Conservation (phyloP, 345 rosid genomes). For the Draba incana region DNA sequence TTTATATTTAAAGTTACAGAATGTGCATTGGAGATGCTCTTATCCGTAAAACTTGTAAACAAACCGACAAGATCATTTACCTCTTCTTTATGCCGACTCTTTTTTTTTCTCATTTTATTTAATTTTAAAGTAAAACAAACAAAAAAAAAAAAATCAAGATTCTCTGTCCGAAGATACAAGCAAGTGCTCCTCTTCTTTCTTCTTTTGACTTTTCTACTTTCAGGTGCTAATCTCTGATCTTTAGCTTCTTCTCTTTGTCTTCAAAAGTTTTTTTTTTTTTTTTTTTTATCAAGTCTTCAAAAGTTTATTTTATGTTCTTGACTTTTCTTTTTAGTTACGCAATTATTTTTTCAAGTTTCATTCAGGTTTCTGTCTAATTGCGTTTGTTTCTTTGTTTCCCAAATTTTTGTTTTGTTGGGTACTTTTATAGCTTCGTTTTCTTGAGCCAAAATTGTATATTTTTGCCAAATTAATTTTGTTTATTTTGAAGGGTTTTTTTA, state of each 20-base stretch:
- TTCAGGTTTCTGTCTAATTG: neutral
- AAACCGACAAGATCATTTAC: no score
- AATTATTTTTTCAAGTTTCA: neutral
- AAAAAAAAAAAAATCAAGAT: neutral
- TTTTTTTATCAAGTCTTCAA: no score
- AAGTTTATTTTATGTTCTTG: neutral
- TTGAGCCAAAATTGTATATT: neutral
- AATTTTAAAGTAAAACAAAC: neutral
- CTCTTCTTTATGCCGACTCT: no score
- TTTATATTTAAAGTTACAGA: no score
- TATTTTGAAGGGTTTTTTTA: neutral
- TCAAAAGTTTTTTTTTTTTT: neutral
- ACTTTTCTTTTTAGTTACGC: neutral
- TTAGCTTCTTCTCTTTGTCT: constrained; percentile 10
- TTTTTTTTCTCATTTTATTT: neutral
- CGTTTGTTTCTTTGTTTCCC: neutral
- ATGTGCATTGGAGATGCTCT: no score
- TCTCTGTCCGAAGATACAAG: neutral
- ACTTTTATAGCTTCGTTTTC: neutral
- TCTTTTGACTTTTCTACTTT: constrained; percentile 18
- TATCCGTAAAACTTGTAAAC: no score
- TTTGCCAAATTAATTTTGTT: neutral
- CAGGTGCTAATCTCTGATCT: constrained; percentile 28
- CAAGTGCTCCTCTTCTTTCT: neutral
- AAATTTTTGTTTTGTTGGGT: neutral